Conservation (phyloP, 208 protist genomes). For the Wallacemonas sp. region DNA sequence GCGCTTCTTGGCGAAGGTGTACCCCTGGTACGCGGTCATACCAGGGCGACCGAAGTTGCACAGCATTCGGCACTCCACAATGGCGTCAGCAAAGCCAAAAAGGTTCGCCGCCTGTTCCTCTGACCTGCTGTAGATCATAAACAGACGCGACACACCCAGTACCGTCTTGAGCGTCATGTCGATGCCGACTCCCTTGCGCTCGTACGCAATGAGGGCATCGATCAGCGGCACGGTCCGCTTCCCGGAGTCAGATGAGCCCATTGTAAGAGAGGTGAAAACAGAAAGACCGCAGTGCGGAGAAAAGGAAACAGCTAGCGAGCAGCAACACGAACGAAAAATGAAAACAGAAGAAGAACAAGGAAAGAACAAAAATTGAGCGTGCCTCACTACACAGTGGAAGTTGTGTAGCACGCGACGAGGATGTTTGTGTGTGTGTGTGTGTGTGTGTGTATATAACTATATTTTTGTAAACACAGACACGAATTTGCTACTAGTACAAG, state of each 20-base stretch:
- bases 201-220: constrained; percentile 54
- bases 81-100: constrained; percentile 48
- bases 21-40: constrained; percentile 54
- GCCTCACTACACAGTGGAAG: too few relatives aligned
- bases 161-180: constrained; percentile 84
- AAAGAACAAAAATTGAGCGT: not conserved
- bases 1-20: constrained; percentile 27
- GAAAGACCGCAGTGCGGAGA: constrained; percentile 8
- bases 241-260: constrained; percentile 13
- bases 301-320: not conserved
- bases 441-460: too few relatives aligned
- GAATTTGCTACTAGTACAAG: too few relatives aligned
- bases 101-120: constrained; percentile 21
- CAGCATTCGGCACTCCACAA: constrained; percentile 90
- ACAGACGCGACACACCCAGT: constrained; percentile 60
- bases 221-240: constrained; percentile 35
- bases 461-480: too few relatives aligned
- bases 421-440: too few relatives aligned
- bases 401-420: too few relatives aligned
- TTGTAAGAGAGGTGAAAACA: too few relatives aligned
- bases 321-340: not conserved
- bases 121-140: constrained; percentile 48
- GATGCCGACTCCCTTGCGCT: constrained; percentile 76
- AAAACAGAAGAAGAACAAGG: not conserved
- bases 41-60: constrained; percentile 71